Conservation (phyloP, 305 asterid species). For the Caryopteris hybrid region DNA sequence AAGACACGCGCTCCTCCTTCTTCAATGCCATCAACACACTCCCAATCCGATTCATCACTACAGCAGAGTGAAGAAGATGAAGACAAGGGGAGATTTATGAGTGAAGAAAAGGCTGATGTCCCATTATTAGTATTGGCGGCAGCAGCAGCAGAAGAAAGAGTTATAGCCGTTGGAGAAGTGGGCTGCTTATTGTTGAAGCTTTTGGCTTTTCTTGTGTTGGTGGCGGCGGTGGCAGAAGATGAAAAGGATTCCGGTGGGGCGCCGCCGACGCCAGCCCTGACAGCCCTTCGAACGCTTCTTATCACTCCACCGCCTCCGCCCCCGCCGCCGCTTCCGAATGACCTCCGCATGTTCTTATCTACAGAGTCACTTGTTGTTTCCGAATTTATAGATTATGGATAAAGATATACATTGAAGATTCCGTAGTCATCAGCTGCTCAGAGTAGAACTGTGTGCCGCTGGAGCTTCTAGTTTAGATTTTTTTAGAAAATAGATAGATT, state of each 20-base stretch:
- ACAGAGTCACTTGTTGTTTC: neutral
- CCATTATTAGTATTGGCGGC: neutral
- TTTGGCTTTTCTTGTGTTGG: slow-evolving; percentile 9
- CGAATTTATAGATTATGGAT: neutral
- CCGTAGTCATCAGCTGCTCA: neutral
- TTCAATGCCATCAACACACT: slow-evolving; percentile 33
- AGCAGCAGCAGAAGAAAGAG: slow-evolving; percentile 25
- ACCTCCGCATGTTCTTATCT: slow-evolving; percentile 49
- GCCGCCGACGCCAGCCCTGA: slow-evolving; percentile 37
- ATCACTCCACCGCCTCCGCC: slow-evolving; percentile 44
- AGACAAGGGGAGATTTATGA: slow-evolving; percentile 26
- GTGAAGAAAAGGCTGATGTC: slow-evolving; percentile 26
- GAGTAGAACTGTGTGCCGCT: neutral
- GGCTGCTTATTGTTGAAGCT: slow-evolving; percentile 2
- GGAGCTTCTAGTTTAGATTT: neutral
- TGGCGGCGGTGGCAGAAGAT: slow-evolving; percentile 12
- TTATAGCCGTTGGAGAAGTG: slow-evolving; percentile 13
- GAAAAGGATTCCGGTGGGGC: slow-evolving; percentile 51
- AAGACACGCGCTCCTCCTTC: slow-evolving; percentile 20
- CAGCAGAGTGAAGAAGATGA: slow-evolving; percentile 20
- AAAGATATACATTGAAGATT: neutral
- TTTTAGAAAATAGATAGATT: neutral
- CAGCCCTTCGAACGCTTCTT: slow-evolving; percentile 43
- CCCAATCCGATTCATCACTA: slow-evolving; percentile 61
- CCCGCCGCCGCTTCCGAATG: slow-evolving; percentile 40